A percentile compares a stretch with the other conserved stretches of the same genome.
These are phyloP conservation scores for Volvariella surrecta DNA, from an alignment of 1,284 basidiomycete genomes.

Conservation along the genomic window DNA sequence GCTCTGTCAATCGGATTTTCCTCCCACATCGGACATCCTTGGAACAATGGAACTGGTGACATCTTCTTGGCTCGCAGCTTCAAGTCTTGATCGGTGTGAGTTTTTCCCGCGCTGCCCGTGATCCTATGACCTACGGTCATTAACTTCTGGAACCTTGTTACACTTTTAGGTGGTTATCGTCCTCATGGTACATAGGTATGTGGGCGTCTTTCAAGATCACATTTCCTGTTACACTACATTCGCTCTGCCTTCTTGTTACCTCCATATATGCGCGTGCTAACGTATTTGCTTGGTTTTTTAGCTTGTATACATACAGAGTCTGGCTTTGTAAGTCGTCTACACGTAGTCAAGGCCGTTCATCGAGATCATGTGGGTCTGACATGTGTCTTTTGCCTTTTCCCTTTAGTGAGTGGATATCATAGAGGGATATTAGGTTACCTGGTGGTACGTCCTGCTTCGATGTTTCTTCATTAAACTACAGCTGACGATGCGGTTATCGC, in stretches of 20 bases:
- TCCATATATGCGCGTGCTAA: slow-evolving; percentile 1
- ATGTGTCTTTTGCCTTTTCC: slow-evolving; percentile 6
- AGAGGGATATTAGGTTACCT: not conserved
- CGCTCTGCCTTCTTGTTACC: too few species aligned
- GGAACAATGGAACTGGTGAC: too few species aligned
- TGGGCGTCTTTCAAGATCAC: too few species aligned
- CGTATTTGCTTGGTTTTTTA: slow-evolving; percentile 10
- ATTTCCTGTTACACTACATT: too few species aligned
- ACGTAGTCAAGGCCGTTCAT: not conserved
- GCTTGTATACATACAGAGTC: slow-evolving; percentile 30
- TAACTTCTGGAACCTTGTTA: not conserved
- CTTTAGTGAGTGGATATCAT: slow-evolving; percentile 13
- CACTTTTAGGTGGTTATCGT: slow-evolving; percentile 25
- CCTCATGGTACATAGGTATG: slow-evolving; percentile 31
- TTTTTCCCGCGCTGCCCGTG: too few species aligned
- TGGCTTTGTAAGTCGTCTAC: slow-evolving; percentile 29
- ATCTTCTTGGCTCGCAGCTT: too few species aligned
- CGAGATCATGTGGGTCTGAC: slow-evolving; percentile 2
- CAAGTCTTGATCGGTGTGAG: slow-evolving; percentile 31
- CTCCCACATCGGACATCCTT: too few species aligned
- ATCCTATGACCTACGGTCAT: not conserved
- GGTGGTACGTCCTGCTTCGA: not conserved
- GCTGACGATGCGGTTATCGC: not conserved
- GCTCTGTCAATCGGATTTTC: too few species aligned
- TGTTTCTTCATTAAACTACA: not conserved